Evolutionary conservation across 306 rosid genomes (phyloP).

Genomic region (Glycine tomentella): DNA sequence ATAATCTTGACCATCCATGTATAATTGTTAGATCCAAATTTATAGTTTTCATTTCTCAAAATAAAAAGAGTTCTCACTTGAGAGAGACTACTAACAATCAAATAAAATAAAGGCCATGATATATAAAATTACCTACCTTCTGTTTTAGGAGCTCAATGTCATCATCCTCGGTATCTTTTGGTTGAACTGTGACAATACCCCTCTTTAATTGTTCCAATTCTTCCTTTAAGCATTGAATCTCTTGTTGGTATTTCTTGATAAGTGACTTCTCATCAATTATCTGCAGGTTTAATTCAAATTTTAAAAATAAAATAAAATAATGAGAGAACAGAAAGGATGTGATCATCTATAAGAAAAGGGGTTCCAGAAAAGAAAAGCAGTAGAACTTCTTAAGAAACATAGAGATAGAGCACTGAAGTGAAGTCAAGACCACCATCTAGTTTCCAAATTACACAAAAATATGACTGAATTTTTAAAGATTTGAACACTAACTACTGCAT

Average conservation of each 20-base stretch:
- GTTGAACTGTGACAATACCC: constrained; percentile 80
- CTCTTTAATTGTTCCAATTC: constrained; percentile 88
- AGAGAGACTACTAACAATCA: background rate
- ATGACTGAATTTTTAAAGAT: constrained; percentile 14
- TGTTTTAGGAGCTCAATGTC: constrained; percentile 87
- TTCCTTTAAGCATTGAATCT: constrained; percentile 89
- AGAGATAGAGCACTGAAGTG: constrained; percentile 26
- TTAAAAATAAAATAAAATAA: background rate
- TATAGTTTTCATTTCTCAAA: background rate
- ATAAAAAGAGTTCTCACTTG: background rate
- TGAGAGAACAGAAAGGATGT: constrained; percentile 9
- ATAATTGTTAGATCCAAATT: background rate
- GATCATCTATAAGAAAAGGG: constrained; percentile 33
- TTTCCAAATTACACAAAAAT: constrained; percentile 33
- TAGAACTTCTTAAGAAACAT: constrained; percentile 6
- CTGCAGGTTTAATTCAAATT: constrained; percentile 57
- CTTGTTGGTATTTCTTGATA: constrained; percentile 94
- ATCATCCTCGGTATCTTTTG: constrained; percentile 71
- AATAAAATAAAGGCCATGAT: constrained; percentile 24
- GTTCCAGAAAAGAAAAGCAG: constrained; percentile 9
- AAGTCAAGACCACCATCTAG: constrained; percentile 10
- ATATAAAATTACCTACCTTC: constrained; percentile 74
- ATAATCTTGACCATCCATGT: background rate
- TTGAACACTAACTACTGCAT: constrained; percentile 18
- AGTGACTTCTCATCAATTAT: constrained; percentile 99